A percentile compares a stretch with the other conserved stretches of the same genome.
Conservation (phyloP, 257 asterid genomes). For the Verbena officinalis region DNA sequence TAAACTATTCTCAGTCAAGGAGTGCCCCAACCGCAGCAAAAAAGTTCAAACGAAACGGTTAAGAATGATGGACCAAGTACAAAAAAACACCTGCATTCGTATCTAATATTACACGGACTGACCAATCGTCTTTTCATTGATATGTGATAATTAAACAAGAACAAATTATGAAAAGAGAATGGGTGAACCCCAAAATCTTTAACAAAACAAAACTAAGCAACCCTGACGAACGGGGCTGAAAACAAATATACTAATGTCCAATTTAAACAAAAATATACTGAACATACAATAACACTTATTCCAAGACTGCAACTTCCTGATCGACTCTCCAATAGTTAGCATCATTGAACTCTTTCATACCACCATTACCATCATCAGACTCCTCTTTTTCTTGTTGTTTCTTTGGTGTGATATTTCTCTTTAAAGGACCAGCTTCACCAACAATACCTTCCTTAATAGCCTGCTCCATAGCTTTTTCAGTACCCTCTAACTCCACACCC, state of each 20-base stretch:
- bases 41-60: not conserved
- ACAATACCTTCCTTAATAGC: conserved; percentile 95
- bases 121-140: conserved; percentile 20
- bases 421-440: conserved; percentile 88
- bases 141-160: conserved; percentile 22
- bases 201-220: conserved; percentile 40
- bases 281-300: conserved; percentile 41
- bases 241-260: conserved; percentile 29
- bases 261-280: conserved; percentile 34
- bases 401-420: conserved; percentile 50
- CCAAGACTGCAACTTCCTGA: conserved; percentile 76
- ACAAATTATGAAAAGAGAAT: conserved; percentile 12
- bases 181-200: conserved; percentile 32
- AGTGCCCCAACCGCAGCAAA: no score
- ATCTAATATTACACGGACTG: conserved; percentile 31
- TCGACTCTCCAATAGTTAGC: conserved; percentile 96
- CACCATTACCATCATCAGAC: conserved; percentile 56
- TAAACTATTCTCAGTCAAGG: no score
- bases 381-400: conserved; percentile 52
- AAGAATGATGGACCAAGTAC: not conserved
- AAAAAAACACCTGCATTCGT: conserved; percentile 15
- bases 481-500: conserved; percentile 90
- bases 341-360: conserved; percentile 74
- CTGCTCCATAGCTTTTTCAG: conserved; percentile 79
- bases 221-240: conserved; percentile 30